Evolutionary conservation across 306 rosid species (phyloP), one percentile per base, ranked within the genome.

Genomic region (Castanea mollissima): DNA sequence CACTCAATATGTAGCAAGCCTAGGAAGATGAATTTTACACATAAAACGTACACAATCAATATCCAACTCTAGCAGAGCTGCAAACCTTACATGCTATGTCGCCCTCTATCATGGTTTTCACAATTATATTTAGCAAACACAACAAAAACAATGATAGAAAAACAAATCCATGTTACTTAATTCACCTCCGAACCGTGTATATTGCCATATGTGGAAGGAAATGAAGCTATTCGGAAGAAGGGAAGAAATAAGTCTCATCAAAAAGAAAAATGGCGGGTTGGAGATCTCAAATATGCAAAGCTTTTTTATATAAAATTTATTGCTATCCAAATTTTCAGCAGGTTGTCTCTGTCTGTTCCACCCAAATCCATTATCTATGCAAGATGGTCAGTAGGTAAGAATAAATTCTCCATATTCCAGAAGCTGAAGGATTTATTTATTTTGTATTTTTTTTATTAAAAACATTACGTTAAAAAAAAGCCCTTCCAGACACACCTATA

Each of bases 21-120:
- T n/a, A n/a, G n/a, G n/a, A n/a, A n/a, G n/a, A n/a, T 49, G 41
- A 20, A 55, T 54, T 18, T 41, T 55, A 8, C 25, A 23, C 4
- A 18, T n/a, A 12, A n/a, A 38, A 27, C n/a, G n/a, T 29, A 7
- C 63, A 69, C 12, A 55, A 55, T 29, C 35, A 73, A 38, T 56
- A 78, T 78, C 46, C 41, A 78, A 78, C 75, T 18, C 16, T 52
- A 55, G 31, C 41, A 67, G 10, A 51, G 59, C 44, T 5, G 74
- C 32, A 32, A 15, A 64, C 55, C 54, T 8, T 32, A 18, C 46
- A 46, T 14, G 21, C 19, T 14, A 27, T 15, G 29, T 31, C 7
- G 10, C 25, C 31, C 16, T 29, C 6, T 49, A 4, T 27, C n/a
- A 7, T 52, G 46, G 19, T 29, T 25, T 6, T 23, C 52, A 27